phyloP scores from a whole-genome alignment of 352 stramenopile genomes.

The Phytophthora tentaculata region DNA sequence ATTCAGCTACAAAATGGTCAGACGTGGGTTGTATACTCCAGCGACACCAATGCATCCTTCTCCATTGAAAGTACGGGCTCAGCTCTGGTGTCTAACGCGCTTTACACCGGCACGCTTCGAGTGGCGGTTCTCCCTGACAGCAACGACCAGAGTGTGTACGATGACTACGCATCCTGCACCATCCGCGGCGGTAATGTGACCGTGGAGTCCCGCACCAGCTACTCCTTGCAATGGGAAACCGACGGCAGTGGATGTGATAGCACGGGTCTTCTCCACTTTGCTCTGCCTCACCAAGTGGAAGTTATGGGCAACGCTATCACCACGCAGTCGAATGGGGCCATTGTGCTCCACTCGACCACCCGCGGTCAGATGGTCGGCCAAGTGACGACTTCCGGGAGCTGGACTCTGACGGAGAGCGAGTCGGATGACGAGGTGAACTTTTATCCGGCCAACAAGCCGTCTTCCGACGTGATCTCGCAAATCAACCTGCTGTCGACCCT shows the following conservation, averaged over 20 bases:
- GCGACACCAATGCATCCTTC: conserved; percentile 47
- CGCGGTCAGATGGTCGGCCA: conserved; percentile 64
- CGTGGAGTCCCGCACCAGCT: conserved; percentile 60
- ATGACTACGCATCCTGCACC: conserved; percentile 66
- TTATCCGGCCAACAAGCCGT: conserved; percentile 53
- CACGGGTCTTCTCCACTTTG: conserved; percentile 72
- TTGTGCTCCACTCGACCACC: conserved; percentile 61
- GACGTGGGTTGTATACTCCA: conserved; percentile 77
- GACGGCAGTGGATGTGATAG: conserved; percentile 55
- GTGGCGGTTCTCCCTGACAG: conserved; percentile 61
- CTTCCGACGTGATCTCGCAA: conserved; percentile 40
- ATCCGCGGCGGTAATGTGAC: conserved; percentile 56
- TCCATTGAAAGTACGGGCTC: conserved; percentile 47
- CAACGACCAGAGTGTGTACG: conserved; percentile 50
- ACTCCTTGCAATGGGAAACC: conserved; percentile 72
- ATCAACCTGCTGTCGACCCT: conserved; percentile 52
- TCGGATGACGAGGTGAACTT: conserved; percentile 61
- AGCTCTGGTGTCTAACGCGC: conserved; percentile 45
- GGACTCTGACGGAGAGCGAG: conserved; percentile 62
- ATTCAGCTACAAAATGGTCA: conserved; percentile 70
- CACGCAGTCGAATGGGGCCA: conserved; percentile 34
- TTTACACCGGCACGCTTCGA: conserved; percentile 64
- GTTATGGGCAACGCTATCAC: conserved; percentile 35
- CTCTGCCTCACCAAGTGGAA: conserved; percentile 68
- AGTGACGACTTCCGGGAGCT: conserved; percentile 49